phyloP scores from a whole-genome alignment of 768 basidiomycete species.

The Fibroporia radiculosa region DNA sequence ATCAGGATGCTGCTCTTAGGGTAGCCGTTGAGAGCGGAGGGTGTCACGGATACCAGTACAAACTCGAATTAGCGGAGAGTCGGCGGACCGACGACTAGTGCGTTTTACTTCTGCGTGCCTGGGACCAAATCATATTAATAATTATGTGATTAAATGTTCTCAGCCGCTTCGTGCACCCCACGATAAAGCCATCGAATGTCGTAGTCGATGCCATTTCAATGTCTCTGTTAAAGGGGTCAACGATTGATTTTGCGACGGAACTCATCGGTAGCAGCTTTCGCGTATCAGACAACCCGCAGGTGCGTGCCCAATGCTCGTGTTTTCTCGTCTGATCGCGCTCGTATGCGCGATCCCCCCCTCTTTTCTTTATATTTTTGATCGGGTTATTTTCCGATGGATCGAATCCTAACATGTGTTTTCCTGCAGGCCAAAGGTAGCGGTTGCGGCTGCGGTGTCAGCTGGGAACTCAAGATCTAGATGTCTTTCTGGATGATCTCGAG shows the following conservation, averaged over 20 bases:
- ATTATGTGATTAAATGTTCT: too few species aligned
- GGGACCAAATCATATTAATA: too few species aligned
- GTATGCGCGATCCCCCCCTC: too few species aligned
- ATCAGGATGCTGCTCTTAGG: constrained; percentile 61
- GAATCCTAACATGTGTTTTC: background rate
- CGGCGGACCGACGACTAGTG: constrained; percentile 79
- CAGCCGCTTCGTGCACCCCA: constrained; percentile 70
- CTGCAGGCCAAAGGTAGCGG: constrained; percentile 71
- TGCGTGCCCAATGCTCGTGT: too few species aligned
- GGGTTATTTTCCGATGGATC: background rate
- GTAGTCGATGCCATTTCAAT: constrained; percentile 85
- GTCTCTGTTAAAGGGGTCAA: constrained; percentile 77
- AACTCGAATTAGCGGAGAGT: constrained; percentile 67
- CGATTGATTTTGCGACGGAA: constrained; percentile 87
- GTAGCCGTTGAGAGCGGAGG: constrained; percentile 90
- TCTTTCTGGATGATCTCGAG: background rate
- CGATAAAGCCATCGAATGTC: constrained; percentile 63
- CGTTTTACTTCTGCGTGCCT: constrained; percentile 22
- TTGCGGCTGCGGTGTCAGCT: constrained; percentile 94
- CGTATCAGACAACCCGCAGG: constrained; percentile 71
- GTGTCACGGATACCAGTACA: constrained; percentile 97
- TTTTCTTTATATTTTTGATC: too few species aligned
- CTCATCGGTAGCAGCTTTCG: constrained; percentile 91
- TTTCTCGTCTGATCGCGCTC: too few species aligned
- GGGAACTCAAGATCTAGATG: constrained; percentile 64